Evolutionary conservation across 257 asterid genomes (phyloP).

Genomic region (Asclepias syriaca): DNA sequence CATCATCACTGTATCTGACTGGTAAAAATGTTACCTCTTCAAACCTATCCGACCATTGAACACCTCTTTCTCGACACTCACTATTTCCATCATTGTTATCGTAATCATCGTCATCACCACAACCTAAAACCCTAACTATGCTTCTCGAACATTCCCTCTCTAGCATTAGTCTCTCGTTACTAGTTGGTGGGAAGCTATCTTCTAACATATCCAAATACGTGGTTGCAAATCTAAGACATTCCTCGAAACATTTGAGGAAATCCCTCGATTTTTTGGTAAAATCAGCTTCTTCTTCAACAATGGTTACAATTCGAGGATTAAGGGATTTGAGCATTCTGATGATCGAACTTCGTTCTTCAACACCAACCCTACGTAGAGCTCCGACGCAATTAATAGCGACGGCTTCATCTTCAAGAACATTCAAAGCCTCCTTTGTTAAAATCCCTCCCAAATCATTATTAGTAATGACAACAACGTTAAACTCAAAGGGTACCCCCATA

Average conservation of each 20-base stretch:
- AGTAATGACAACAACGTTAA: conserved; percentile 27
- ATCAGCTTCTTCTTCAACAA: conserved; percentile 84
- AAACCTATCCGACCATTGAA: conserved; percentile 65
- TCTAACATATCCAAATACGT: conserved; percentile 71
- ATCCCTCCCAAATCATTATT: conserved; percentile 41
- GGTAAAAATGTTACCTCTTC: conserved; percentile 32
- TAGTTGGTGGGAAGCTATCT: conserved; percentile 60
- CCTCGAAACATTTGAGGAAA: conserved; percentile 60
- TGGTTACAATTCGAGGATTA: conserved; percentile 56
- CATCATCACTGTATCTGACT: conserved; percentile 55
- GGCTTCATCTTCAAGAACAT: conserved; percentile 57
- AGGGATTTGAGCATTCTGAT: conserved; percentile 40
- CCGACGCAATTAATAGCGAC: conserved; percentile 67
- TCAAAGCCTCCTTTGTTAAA: conserved; percentile 37
- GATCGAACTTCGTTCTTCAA: conserved; percentile 27
- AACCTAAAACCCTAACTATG: conserved; percentile 76
- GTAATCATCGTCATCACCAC: conserved; percentile 30
- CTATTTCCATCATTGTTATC: conserved; percentile 14
- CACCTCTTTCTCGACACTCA: conserved; percentile 68
- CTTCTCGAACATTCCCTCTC: conserved; percentile 74
- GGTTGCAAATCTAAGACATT: conserved; percentile 70
- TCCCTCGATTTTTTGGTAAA: conserved; percentile 36
- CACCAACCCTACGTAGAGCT: conserved; percentile 35
- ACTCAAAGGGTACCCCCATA: conserved; percentile 96
- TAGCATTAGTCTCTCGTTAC: conserved; percentile 68